These are phyloP conservation scores for Theobroma grandiflorum DNA, from an alignment of 441 rosid genomes.

Conservation along the genomic window DNA sequence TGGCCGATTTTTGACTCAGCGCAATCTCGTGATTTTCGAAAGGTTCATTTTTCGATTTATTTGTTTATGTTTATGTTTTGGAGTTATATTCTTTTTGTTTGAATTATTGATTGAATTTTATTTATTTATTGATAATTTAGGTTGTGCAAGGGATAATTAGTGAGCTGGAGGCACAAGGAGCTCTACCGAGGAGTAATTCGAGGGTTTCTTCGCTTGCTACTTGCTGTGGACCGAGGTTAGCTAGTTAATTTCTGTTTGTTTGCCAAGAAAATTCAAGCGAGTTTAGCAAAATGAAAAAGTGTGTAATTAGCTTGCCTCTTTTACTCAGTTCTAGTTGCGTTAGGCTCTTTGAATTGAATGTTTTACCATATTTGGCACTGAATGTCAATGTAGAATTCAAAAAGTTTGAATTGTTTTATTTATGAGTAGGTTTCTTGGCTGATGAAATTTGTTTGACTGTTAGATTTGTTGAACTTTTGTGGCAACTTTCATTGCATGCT, in stretches of 20 bases:
- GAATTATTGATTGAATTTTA: background rate
- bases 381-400: background rate
- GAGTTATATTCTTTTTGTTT: background rate
- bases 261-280: conserved; percentile 11
- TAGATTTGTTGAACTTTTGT: conserved; percentile 96
- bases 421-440: background rate
- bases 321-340: conserved; percentile 3
- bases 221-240: conserved; percentile 97
- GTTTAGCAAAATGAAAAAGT: background rate
- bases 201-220: conserved; percentile 99
- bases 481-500: conserved; percentile 99
- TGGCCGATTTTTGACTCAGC: conserved; percentile 99
- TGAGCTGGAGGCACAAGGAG: conserved; percentile 99
- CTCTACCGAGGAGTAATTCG: conserved; percentile 98
- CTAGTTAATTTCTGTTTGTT: conserved; percentile 24
- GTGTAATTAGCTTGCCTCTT: background rate
- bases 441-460: conserved; percentile 38
- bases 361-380: background rate
- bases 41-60: conserved; percentile 52
- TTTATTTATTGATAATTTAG: conserved; percentile 42
- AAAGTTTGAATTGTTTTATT: conserved; percentile 14
- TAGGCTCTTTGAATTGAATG: background rate
- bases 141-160: conserved; percentile 98
- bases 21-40: conserved; percentile 97
- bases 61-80: conserved; percentile 6